Evolutionary conservation across 176 grass and related monocot genomes (phyloP), one percentile per base, ranked within the genome.

Genomic region (Cenchrus americanus): DNA sequence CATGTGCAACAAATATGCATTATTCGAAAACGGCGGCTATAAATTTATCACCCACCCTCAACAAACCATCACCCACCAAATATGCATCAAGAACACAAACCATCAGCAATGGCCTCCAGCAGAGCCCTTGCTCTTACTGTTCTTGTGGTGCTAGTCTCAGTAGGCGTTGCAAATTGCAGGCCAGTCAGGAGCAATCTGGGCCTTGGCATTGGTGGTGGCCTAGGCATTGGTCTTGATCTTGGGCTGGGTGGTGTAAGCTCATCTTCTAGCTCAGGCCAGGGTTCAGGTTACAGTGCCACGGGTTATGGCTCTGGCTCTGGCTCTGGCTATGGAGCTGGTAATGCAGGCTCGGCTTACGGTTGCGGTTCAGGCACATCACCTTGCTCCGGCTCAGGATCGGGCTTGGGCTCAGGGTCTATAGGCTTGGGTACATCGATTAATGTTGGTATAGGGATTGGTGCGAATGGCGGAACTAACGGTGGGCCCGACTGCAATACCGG

Each of bases 111-210:
- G 87, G 85, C 87, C 26, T 67, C 82, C 47, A 55, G 6, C 32
- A 57, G 71, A 72, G n/a, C 62, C 52, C 62, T 77, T 37, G 41
- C 74, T 24, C 30, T 77, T 34, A 18, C 70, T 82, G 66, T 80
- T 82, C 65, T 87, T 42, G 62, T 61, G 54, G 23, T 68, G 6
- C 81, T 80, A 2, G 30, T 86, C 54, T 83, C 63, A 57, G 55
- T 81, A 50, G 53, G 77, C 6, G 15, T 30, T 63, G 63, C 85
- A 0, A 88, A 26, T 4, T 78, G 85, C 41, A 87, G 93, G 80
- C 81, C 87, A 6, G 26, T 78, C n/a, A 86, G 92, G 57, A 90
- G 88, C 59, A 19, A 81, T 63, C 76, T 94, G 68, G 84, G 82
- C 52, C 44, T 91, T 14, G 55, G 77, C 69, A 76, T 85, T 40